Conservation (phyloP, 371 early-diverging fungal species). For the Actinomortierella wolfii region DNA sequence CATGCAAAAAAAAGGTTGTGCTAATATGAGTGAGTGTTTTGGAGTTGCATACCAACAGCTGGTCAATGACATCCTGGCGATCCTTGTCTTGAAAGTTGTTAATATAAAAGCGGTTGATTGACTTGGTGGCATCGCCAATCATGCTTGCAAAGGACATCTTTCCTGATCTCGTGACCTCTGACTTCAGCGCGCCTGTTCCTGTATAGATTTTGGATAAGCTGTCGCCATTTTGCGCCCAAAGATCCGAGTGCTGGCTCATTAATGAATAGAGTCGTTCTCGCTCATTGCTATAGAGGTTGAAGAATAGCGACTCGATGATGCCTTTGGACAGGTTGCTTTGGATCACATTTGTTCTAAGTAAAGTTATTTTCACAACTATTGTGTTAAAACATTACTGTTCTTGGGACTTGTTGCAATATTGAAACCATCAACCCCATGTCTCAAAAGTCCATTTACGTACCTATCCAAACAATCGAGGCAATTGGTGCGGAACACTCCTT, state of each 20-base stretch:
- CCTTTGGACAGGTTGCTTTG: constrained; percentile 50
- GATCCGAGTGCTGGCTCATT: constrained; percentile 56
- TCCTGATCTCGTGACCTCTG: constrained; percentile 89
- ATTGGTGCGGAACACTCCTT: constrained; percentile 90
- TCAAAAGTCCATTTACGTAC: constrained; percentile 35
- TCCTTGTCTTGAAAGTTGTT: constrained; percentile 92
- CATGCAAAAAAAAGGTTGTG: no score
- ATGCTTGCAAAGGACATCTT: constrained; percentile 82
- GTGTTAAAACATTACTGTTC: not conserved
- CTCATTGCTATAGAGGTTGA: constrained; percentile 22
- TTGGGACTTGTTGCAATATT: not conserved
- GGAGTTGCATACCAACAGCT: constrained; percentile 69
- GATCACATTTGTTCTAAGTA: constrained; percentile 64
- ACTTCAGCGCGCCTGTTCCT: constrained; percentile 97
- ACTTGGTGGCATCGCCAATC: constrained; percentile 90
- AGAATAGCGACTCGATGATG: constrained; percentile 26
- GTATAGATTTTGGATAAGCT: constrained; percentile 93
- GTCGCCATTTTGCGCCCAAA: constrained; percentile 99
- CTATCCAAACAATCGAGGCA: constrained; percentile 90
- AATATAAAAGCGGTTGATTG: constrained; percentile 89
- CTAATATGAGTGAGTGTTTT: not conserved
- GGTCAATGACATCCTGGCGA: constrained; percentile 91
- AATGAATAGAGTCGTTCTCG: constrained; percentile 34
- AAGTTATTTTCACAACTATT: not conserved
- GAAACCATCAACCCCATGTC: constrained; percentile 17